Evolutionary conservation across 768 basidiomycete genomes (phyloP).

Genomic region (Calocybe gangraenosa): DNA sequence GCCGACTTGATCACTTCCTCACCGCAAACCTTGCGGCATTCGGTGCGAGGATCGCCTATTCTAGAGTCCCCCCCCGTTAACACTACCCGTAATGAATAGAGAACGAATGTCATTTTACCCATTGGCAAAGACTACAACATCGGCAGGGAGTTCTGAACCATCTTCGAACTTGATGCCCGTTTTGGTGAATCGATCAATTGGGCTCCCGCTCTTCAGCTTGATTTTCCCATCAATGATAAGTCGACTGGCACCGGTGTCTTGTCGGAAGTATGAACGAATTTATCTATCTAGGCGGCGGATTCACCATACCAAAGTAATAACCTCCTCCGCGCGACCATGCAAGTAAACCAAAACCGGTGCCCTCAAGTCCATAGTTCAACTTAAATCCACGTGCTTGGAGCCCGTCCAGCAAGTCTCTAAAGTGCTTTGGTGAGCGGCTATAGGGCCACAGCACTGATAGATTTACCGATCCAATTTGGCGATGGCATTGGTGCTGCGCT

Average conservation of each 20-base stretch:
- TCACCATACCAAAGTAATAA: slow-evolving; percentile 56
- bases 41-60: slow-evolving; percentile 35
- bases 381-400: slow-evolving; percentile 57
- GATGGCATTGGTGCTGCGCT: slow-evolving; percentile 33
- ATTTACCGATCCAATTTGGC: slow-evolving; percentile 52
- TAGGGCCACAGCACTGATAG: neutral
- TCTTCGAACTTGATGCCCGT: slow-evolving; percentile 41
- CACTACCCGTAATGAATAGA: neutral
- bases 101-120: slow-evolving; percentile 27
- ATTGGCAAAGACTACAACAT: slow-evolving; percentile 47
- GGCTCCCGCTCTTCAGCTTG: slow-evolving; percentile 56
- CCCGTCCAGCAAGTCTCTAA: slow-evolving; percentile 48
- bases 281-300: no score
- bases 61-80: no score
- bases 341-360: slow-evolving; percentile 45
- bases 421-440: neutral
- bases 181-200: slow-evolving; percentile 38
- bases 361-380: slow-evolving; percentile 44
- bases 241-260: slow-evolving; percentile 52
- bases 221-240: slow-evolving; percentile 61
- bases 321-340: slow-evolving; percentile 52
- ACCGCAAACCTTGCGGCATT: slow-evolving; percentile 38
- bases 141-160: slow-evolving; percentile 39
- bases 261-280: neutral
- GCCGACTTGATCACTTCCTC: slow-evolving; percentile 37